Base-by-base conservation (phyloP, 306 rosid genomes). In the Trichosanthes cucumerina region DNA sequence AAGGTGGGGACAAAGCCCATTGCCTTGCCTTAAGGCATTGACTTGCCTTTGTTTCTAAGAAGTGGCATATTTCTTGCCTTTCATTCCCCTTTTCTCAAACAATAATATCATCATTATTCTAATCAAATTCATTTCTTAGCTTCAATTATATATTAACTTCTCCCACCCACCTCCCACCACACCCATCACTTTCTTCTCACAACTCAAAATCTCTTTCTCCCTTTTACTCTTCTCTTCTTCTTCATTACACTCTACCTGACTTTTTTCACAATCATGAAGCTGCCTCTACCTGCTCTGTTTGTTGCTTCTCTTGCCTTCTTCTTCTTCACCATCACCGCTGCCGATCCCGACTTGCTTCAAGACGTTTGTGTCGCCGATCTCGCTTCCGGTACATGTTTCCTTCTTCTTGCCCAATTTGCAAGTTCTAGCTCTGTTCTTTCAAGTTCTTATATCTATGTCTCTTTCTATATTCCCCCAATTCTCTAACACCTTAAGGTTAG, bases 311-410 rank as follows among this genome's bases (percentile, higher is more conserved):
- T 73, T 14, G 31, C n/a, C 44, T 41, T 57, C 80, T 39, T 49
- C 41, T 49, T n/a, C 50, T 56, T 76, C 7, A 16, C 50, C 24
- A 0, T 77, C 14, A 23, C 69, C 33, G 6, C 10, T 4, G 80
- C 80, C 12, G 80, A 77, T 58, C 80, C 80, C 53, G 80, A 77
- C 19, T 44, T 56, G 54, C 80, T 77, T 77, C 80, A 77, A 39
- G 80, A 77, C 6, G 57, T 77, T 19, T 77, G 80, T 4, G 80
- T 77, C n/a, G 80, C 80, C 0, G 80, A 77, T 77, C 80, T 77
- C 56, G 1, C 53, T 7, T 77, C 80, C 5, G 80, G 80, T 77
- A 77, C 52, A 31, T 76, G 15, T 7, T 44, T 46, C 26, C 28
- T 62, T 23, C 34, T 13, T 19, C 33, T 71, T 28, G 2, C 76